Conservation (phyloP, 2,329 filamentous ascomycete species). For the Fusarium acutatum region DNA sequence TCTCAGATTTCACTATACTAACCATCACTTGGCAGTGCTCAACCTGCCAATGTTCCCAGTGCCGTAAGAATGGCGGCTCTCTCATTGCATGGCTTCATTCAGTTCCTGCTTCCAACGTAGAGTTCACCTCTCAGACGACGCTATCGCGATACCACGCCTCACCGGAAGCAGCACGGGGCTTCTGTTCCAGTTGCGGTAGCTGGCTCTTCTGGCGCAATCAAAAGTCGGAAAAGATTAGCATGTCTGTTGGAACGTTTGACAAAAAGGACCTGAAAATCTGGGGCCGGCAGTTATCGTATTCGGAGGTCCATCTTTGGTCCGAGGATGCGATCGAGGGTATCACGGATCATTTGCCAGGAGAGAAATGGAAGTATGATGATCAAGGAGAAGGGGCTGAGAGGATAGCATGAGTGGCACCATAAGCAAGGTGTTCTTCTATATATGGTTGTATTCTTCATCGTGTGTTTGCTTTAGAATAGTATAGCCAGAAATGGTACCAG, state of each 20-base stretch:
- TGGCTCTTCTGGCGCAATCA: slow-evolving; percentile 57
- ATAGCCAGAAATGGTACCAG: neutral
- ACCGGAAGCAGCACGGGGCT: slow-evolving; percentile 52
- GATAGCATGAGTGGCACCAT: neutral
- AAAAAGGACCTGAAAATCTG: slow-evolving; percentile 52
- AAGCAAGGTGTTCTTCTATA: neutral
- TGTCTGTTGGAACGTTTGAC: slow-evolving; percentile 57
- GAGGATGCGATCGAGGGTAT: slow-evolving; percentile 58
- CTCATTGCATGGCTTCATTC: slow-evolving; percentile 55
- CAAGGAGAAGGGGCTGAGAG: slow-evolving; percentile 37
- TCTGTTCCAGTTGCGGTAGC: slow-evolving; percentile 60
- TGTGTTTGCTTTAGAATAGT: neutral
- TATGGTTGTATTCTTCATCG: neutral
- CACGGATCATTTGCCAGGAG: slow-evolving; percentile 52
- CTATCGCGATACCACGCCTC: slow-evolving; percentile 54
- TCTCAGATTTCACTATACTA: neutral
- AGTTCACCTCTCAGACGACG: slow-evolving; percentile 45
- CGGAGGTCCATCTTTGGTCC: slow-evolving; percentile 52
- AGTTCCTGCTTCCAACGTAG: slow-evolving; percentile 48
- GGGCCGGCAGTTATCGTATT: slow-evolving; percentile 51
- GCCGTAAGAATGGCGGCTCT: slow-evolving; percentile 60
- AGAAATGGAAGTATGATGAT: slow-evolving; percentile 32
- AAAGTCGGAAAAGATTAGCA: slow-evolving; percentile 38
- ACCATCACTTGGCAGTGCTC: slow-evolving; percentile 44
- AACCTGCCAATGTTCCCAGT: slow-evolving; percentile 65